These are phyloP conservation scores for Globisporangium echinulatum DNA, from an alignment of 352 stramenopile species.

Conservation along the genomic window DNA sequence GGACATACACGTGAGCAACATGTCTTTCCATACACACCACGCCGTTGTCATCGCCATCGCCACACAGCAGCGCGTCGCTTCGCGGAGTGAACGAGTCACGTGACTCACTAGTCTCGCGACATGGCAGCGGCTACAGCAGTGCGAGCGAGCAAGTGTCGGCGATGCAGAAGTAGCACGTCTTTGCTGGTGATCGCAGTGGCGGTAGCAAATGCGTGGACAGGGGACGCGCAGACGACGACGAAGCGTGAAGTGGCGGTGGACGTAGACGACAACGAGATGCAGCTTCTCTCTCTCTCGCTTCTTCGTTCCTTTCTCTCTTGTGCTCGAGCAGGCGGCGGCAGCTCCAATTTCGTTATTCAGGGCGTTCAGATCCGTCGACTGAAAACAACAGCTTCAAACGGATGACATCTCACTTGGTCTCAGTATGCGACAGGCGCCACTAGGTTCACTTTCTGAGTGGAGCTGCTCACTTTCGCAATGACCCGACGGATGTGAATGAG, in stretches of 20 bases:
- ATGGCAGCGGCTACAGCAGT: conserved; percentile 22
- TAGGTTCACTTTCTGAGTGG: neutral
- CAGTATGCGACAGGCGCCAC: neutral
- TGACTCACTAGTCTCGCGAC: conserved; percentile 68
- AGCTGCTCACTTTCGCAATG: neutral
- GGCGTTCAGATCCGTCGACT: no score
- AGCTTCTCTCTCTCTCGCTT: neutral
- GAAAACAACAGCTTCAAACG: neutral
- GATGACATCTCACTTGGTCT: neutral
- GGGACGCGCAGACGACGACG: no score
- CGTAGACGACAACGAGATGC: neutral
- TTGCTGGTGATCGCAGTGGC: no score
- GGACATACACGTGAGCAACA: neutral
- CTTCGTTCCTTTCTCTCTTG: no score
- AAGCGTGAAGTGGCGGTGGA: neutral
- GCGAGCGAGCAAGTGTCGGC: neutral
- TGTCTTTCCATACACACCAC: conserved; percentile 1
- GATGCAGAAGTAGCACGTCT: no score
- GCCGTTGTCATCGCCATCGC: neutral
- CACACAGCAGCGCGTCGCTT: conserved; percentile 8
- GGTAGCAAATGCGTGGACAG: neutral
- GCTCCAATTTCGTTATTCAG: no score
- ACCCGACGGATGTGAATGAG: neutral
- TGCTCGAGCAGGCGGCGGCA: no score
- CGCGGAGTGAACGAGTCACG: conserved; percentile 10